Evolutionary conservation across 2,329 filamentous ascomycete species (phyloP).

Genomic region (Penicillium sp.): DNA sequence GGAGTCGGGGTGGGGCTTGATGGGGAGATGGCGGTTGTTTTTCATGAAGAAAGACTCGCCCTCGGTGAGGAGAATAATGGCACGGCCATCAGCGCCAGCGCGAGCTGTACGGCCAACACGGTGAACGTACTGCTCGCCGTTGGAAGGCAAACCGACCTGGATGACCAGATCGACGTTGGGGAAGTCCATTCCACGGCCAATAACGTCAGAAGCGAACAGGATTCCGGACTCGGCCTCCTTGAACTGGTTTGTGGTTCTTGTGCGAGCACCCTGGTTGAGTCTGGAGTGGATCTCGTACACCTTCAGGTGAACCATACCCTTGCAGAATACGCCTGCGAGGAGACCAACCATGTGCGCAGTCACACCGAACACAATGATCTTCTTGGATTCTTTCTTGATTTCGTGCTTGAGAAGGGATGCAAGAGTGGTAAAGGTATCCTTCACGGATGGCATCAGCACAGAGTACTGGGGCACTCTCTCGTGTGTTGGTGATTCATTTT

Average conservation of each 20-base stretch:
- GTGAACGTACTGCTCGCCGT: constrained; percentile 53
- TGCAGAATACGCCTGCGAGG: constrained; percentile 57
- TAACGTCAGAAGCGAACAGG: constrained; percentile 52
- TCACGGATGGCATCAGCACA: constrained; percentile 46
- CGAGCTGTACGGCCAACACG: constrained; percentile 65
- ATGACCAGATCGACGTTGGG: constrained; percentile 52
- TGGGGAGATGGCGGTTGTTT: constrained; percentile 52
- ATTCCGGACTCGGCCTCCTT: constrained; percentile 46
- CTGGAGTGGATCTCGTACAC: constrained; percentile 73
- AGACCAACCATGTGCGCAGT: constrained; percentile 67
- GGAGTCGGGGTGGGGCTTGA: constrained; percentile 49
- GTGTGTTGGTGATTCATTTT: constrained; percentile 76
- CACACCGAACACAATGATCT: constrained; percentile 85
- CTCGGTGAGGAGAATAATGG: constrained; percentile 55
- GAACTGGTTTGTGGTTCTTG: constrained; percentile 52
- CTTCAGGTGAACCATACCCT: constrained; percentile 33
- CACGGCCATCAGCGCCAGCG: constrained; percentile 54
- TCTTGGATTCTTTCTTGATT: constrained; percentile 66
- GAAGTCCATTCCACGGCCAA: constrained; percentile 55
- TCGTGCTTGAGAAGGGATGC: constrained; percentile 49
- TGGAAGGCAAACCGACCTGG: constrained; percentile 53
- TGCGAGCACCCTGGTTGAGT: constrained; percentile 69
- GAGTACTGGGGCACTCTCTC: constrained; percentile 53
- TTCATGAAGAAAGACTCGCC: constrained; percentile 55
- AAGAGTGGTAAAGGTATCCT: constrained; percentile 49